phyloP scores from a whole-genome alignment of 805 yeast genomes.

The Blastobotrys peoriensis region DNA sequence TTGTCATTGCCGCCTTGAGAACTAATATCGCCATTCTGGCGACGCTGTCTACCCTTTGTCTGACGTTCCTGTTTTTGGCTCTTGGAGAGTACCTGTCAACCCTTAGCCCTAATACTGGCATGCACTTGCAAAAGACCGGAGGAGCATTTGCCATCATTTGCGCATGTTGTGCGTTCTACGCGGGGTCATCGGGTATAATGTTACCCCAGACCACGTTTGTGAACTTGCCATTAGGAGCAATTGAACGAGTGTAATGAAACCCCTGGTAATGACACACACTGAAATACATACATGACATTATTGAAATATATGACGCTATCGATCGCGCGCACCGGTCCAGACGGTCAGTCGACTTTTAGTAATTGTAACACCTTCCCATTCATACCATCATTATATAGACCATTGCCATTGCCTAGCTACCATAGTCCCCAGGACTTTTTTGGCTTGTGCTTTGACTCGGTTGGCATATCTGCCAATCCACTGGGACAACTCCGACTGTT shows the following conservation, averaged over 20 bases:
- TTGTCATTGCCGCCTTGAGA: slow-evolving; percentile 3
- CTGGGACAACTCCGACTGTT: background rate
- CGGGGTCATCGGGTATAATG: slow-evolving; percentile 7
- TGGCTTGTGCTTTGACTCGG: background rate
- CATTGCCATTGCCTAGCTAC: background rate
- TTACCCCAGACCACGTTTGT: background rate
- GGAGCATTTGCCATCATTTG: slow-evolving; percentile 9
- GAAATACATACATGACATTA: too few relatives aligned
- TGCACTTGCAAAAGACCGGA: slow-evolving; percentile 5
- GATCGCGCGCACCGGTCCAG: too few relatives aligned
- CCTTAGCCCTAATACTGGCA: background rate
- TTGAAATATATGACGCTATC: too few relatives aligned
- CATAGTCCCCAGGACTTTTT: slow-evolving; percentile 2
- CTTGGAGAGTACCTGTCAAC: slow-evolving; percentile 4
- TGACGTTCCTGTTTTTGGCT: slow-evolving; percentile 4
- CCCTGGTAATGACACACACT: too few relatives aligned
- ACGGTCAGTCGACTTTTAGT: too few relatives aligned
- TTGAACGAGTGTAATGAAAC: too few relatives aligned
- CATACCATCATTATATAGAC: too few relatives aligned
- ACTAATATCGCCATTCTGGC: slow-evolving; percentile 2
- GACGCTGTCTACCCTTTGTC: background rate
- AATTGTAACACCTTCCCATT: too few relatives aligned
- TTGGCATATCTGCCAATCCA: background rate
- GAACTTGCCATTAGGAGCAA: background rate
- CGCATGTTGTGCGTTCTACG: slow-evolving; percentile 8